Percentiles rank a stretch among this genome's conserved stretches.
Conservation (phyloP, 1,284 basidiomycete genomes). For the Dichomitus squalens region DNA sequence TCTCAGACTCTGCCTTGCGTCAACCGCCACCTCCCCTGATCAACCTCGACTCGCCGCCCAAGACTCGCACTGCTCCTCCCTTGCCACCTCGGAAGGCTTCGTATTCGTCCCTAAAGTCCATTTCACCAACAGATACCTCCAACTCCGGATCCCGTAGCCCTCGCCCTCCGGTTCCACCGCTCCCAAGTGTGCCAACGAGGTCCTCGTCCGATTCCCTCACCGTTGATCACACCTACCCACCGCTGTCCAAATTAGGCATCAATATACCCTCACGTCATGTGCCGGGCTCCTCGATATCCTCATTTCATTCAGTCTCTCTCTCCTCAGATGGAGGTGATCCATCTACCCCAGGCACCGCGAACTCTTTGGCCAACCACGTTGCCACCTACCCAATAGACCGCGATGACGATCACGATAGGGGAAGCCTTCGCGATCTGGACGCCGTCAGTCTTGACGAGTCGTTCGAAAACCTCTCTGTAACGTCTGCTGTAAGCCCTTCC, state of each 20-base stretch:
- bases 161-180: constrained; percentile 8
- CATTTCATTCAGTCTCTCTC: constrained; percentile 79
- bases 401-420: constrained; percentile 31
- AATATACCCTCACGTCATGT: constrained; percentile 47
- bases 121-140: constrained; percentile 34
- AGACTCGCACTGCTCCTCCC: constrained; percentile 43
- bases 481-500: constrained; percentile 29
- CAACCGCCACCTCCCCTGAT: constrained; percentile 49
- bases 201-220: constrained; percentile 42
- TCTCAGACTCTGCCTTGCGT: constrained; percentile 24
- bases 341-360: constrained; percentile 36
- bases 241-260: constrained; percentile 40
- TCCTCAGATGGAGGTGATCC: constrained; percentile 64
- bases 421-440: constrained; percentile 44
- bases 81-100: constrained; percentile 70
- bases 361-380: constrained; percentile 45
- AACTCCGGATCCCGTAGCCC: constrained; percentile 29
- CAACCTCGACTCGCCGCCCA: constrained; percentile 48
- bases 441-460: constrained; percentile 65
- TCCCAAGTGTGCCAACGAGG: constrained; percentile 2
- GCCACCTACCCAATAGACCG: constrained; percentile 52
- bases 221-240: constrained; percentile 62
- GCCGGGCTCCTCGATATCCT: constrained; percentile 72
- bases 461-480: constrained; percentile 65
- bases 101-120: constrained; percentile 47